These are phyloP conservation scores for Lenzites betulinus DNA, from an alignment of 768 basidiomycete species.

Conservation along the genomic window DNA sequence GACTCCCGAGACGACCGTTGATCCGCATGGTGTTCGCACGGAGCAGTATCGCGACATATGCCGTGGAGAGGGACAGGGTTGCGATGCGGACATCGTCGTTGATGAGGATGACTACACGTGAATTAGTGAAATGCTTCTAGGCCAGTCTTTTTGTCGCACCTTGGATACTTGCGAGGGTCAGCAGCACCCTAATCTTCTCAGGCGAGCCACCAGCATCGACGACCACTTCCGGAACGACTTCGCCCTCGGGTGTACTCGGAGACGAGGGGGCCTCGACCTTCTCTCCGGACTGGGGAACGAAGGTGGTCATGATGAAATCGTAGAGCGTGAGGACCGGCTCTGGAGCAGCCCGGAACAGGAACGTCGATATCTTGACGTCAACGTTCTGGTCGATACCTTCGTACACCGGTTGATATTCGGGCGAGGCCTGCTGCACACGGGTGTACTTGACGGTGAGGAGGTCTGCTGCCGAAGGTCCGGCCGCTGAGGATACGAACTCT, in stretches of 20 bases:
- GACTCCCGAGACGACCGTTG: constrained; percentile 78
- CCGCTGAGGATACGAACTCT: constrained; percentile 65
- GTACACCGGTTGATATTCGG: constrained; percentile 77
- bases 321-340: constrained; percentile 90
- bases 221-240: constrained; percentile 8
- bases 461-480: constrained; percentile 50
- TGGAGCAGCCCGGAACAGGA: constrained; percentile 85
- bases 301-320: constrained; percentile 97
- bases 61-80: constrained; percentile 88
- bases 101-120: constrained; percentile 66
- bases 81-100: constrained; percentile 72
- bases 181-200: constrained; percentile 72
- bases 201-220: constrained; percentile 14
- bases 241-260: constrained; percentile 10
- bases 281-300: constrained; percentile 60
- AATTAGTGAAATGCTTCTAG: not conserved
- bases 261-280: constrained; percentile 5
- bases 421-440: constrained; percentile 80
- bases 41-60: constrained; percentile 79
- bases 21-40: constrained; percentile 73
- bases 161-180: constrained; percentile 85
- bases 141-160: constrained; percentile 41
- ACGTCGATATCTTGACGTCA: constrained; percentile 85
- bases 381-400: constrained; percentile 89
- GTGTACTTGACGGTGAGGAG: constrained; percentile 79